These are phyloP conservation scores for Gynochthodes officinalis DNA, from an alignment of 257 asterid species.

Conservation along the genomic window DNA sequence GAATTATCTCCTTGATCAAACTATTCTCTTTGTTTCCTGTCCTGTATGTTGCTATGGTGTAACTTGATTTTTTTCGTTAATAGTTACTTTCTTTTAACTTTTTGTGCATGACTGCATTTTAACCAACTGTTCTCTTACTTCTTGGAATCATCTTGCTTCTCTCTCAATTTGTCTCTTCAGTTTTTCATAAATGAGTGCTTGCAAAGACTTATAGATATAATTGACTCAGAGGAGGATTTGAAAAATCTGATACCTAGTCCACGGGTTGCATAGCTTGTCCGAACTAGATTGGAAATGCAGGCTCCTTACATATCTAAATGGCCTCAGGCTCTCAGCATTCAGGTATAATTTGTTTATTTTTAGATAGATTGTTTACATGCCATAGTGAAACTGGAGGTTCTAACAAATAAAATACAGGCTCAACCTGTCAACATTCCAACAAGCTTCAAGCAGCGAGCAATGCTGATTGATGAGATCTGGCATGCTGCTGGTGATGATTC, in stretches of 20 bases:
- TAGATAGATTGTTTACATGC: background rate
- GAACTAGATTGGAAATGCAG: slow-evolving; percentile 88
- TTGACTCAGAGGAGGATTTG: slow-evolving; percentile 62
- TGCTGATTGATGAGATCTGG: slow-evolving; percentile 94
- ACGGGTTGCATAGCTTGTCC: slow-evolving; percentile 66
- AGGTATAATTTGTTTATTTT: slow-evolving; percentile 43
- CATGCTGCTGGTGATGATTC: slow-evolving; percentile 84
- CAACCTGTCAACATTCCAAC: slow-evolving; percentile 70
- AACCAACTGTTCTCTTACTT: background rate
- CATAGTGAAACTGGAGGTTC: background rate
- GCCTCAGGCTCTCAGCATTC: slow-evolving; percentile 97
- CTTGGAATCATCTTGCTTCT: background rate
- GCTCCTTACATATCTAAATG: slow-evolving; percentile 91
- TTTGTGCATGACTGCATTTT: background rate
- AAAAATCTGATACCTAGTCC: slow-evolving; percentile 64
- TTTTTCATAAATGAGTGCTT: slow-evolving; percentile 95
- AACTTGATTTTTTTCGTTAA: background rate
- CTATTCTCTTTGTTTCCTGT: background rate
- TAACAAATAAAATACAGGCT: slow-evolving; percentile 41
- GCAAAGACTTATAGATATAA: slow-evolving; percentile 64
- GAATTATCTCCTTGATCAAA: background rate
- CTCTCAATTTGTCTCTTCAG: slow-evolving; percentile 34
- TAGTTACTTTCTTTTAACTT: background rate
- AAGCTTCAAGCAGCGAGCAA: slow-evolving; percentile 90
- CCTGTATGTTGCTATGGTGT: background rate